These are phyloP conservation scores for Rugonectria rugulosa DNA, from an alignment of 2,329 filamentous ascomycete genomes.

Conservation along the genomic window DNA sequence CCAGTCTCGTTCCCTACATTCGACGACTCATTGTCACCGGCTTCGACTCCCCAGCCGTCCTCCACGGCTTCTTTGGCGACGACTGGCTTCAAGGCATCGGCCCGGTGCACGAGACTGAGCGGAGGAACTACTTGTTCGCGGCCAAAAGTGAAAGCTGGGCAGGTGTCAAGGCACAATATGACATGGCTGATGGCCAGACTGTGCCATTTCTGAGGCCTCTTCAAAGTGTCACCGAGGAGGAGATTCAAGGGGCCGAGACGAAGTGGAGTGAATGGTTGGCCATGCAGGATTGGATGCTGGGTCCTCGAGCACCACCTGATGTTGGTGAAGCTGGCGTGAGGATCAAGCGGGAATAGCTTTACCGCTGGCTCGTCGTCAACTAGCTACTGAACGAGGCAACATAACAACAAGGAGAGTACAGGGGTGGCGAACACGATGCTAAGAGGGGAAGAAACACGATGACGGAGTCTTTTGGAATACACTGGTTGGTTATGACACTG, in stretches of 20 bases:
- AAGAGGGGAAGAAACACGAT: neutral
- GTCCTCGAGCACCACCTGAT: slow-evolving; percentile 71
- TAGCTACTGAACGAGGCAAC: neutral
- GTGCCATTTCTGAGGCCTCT: slow-evolving; percentile 88
- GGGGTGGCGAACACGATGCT: neutral
- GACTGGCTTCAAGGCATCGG: slow-evolving; percentile 85
- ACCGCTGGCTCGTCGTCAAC: neutral
- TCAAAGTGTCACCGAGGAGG: slow-evolving; percentile 76
- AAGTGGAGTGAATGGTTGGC: slow-evolving; percentile 95
- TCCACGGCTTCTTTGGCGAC: slow-evolving; percentile 97
- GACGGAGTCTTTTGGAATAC: neutral
- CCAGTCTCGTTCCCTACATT: slow-evolving; percentile 87
- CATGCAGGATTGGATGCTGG: slow-evolving; percentile 99
- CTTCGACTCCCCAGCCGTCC: slow-evolving; percentile 84
- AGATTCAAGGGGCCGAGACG: slow-evolving; percentile 83
- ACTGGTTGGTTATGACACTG: neutral
- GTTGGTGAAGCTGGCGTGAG: slow-evolving; percentile 38
- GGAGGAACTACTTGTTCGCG: slow-evolving; percentile 93
- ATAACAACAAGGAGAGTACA: neutral
- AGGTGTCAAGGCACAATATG: slow-evolving; percentile 88
- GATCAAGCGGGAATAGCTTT: slow-evolving; percentile 42
- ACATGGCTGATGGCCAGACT: slow-evolving; percentile 82
- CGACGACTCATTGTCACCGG: slow-evolving; percentile 90
- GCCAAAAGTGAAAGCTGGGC: slow-evolving; percentile 93
- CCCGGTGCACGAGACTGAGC: slow-evolving; percentile 84